Evolutionary conservation across 208 protist genomes (phyloP).

Genomic region (Leishmania mexicana): DNA sequence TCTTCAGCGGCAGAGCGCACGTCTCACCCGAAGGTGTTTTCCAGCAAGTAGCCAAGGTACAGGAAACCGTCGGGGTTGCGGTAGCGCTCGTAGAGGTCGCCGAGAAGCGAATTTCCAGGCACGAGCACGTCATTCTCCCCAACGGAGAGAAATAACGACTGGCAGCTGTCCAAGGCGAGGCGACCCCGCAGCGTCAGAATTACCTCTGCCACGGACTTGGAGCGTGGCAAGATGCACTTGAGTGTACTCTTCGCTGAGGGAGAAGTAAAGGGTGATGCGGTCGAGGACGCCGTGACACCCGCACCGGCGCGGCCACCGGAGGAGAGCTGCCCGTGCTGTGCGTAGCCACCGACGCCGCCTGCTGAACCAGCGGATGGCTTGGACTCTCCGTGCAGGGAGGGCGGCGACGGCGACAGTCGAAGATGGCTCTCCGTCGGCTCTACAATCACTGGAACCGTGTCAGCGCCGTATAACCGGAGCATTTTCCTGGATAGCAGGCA

Average conservation of each 20-base stretch:
- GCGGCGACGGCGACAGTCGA: not conserved
- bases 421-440: slow-evolving; percentile 69
- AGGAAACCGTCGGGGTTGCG: slow-evolving; percentile 89
- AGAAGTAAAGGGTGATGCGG: slow-evolving; percentile 1
- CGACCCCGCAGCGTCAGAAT: slow-evolving; percentile 89
- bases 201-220: slow-evolving; percentile 88
- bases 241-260: slow-evolving; percentile 30
- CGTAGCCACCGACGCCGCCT: not conserved
- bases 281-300: not conserved
- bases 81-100: slow-evolving; percentile 85
- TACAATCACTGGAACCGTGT: slow-evolving; percentile 89
- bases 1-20: not conserved
- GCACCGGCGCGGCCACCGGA: not conserved
- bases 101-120: slow-evolving; percentile 74
- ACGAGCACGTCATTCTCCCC: slow-evolving; percentile 74
- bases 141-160: slow-evolving; percentile 93
- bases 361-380: not conserved
- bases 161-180: slow-evolving; percentile 83
- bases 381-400: not conserved
- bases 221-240: slow-evolving; percentile 59
- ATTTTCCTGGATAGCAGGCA: slow-evolving; percentile 38
- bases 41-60: slow-evolving; percentile 80
- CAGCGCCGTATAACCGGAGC: slow-evolving; percentile 44
- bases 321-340: not conserved
- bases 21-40: slow-evolving; percentile 85